A percentile compares a stretch with the other conserved stretches of the same genome.
phyloP scores from a whole-genome alignment of 1,139 yeast species.

The Debaryomyces fabryi region DNA sequence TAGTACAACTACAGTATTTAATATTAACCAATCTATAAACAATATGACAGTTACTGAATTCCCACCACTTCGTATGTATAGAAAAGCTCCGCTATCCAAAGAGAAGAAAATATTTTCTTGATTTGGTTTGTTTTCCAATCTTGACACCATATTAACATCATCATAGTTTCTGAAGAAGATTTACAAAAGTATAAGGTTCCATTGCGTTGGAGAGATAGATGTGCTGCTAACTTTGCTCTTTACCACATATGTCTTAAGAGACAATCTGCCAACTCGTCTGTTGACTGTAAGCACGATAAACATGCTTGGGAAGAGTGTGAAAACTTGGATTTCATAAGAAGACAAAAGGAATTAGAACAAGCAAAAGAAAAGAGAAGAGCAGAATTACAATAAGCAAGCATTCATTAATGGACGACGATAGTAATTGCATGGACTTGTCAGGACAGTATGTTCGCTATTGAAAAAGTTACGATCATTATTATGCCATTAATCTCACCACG shows the following conservation, averaged over 20 bases:
- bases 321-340: conserved; percentile 78
- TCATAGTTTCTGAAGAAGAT: conserved; percentile 74
- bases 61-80: conserved; percentile 54
- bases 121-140: background rate
- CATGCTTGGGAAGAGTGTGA: conserved; percentile 88
- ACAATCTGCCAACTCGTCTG: conserved; percentile 49
- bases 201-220: conserved; percentile 81
- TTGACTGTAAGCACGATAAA: conserved; percentile 75
- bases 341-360: conserved; percentile 71
- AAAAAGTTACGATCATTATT: background rate
- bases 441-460: background rate
- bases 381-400: conserved; percentile 17
- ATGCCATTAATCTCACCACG: background rate
- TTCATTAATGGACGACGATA: background rate
- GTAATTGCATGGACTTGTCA: conserved; percentile 3
- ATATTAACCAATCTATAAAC: background rate
- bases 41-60: conserved; percentile 50
- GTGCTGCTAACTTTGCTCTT: conserved; percentile 74
- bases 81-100: background rate
- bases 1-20: background rate
- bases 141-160: conserved; percentile 16
- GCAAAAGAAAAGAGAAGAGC: conserved; percentile 45
- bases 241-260: conserved; percentile 51
- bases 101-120: background rate
- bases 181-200: conserved; percentile 83